phyloP scores from a whole-genome alignment of 2,329 filamentous ascomycete genomes.

The Byssoonygena ceratinophila region DNA sequence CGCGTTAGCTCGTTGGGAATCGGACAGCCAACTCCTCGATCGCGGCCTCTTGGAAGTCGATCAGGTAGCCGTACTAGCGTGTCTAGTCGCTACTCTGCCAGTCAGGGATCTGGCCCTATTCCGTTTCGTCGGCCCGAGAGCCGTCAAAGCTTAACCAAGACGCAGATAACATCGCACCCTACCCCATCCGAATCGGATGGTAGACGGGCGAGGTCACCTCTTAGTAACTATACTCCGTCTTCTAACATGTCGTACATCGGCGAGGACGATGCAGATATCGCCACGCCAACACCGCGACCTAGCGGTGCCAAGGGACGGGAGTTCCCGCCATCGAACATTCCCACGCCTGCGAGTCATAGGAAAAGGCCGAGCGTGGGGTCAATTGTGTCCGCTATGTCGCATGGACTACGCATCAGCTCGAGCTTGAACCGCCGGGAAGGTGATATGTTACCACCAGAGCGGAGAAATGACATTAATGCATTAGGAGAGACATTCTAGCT shows the following conservation, averaged over 20 bases:
- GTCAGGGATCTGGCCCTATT: slow-evolving; percentile 27
- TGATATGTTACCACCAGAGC: slow-evolving; percentile 40
- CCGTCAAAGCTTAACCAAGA: slow-evolving; percentile 53
- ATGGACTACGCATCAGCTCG: slow-evolving; percentile 32
- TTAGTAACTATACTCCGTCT: slow-evolving; percentile 53
- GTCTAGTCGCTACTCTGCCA: slow-evolving; percentile 38
- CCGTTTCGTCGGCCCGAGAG: slow-evolving; percentile 49
- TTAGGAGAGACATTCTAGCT: slow-evolving; percentile 16
- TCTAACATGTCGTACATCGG: slow-evolving; percentile 48
- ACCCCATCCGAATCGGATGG: slow-evolving; percentile 39
- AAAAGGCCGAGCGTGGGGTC: slow-evolving; percentile 43
- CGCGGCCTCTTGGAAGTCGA: slow-evolving; percentile 44
- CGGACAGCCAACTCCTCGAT: slow-evolving; percentile 16
- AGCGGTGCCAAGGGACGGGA: slow-evolving; percentile 33
- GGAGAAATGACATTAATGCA: slow-evolving; percentile 20
- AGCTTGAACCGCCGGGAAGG: slow-evolving; percentile 28
- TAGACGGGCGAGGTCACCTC: slow-evolving; percentile 58
- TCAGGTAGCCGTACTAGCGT: slow-evolving; percentile 63
- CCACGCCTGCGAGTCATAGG: slow-evolving; percentile 40
- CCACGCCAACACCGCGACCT: slow-evolving; percentile 36
- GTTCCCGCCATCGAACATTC: slow-evolving; percentile 37
- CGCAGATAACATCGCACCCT: slow-evolving; percentile 50
- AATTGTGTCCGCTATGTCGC: slow-evolving; percentile 30
- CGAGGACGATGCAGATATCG: slow-evolving; percentile 42
- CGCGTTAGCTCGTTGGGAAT: slow-evolving; percentile 40